Conservation (phyloP, 1,284 basidiomycete genomes). For the Caloboletus inedulis region DNA sequence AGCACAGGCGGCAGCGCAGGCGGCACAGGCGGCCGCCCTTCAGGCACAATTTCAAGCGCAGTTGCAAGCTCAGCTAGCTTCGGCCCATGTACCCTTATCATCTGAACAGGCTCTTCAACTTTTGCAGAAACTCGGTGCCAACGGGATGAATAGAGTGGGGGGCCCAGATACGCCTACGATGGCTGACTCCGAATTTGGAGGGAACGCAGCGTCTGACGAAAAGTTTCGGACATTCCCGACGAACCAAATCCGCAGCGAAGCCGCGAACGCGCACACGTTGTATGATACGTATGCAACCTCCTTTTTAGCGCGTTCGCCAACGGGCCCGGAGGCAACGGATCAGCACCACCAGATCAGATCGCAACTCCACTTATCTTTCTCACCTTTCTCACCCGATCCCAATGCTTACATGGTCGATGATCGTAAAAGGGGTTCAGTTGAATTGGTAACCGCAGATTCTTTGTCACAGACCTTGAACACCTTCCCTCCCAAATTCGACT, state of each 20-base stretch:
- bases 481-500: conserved; percentile 33
- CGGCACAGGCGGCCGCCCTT: conserved; percentile 68
- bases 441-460: conserved; percentile 28
- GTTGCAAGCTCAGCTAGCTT: conserved; percentile 38
- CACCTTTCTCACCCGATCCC: conserved; percentile 62
- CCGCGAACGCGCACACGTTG: conserved; percentile 14
- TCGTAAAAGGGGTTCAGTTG: conserved; percentile 33
- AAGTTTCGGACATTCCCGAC: conserved; percentile 28
- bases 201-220: conserved; percentile 28
- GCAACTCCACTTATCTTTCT: conserved; percentile 43
- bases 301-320: conserved; percentile 14
- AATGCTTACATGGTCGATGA: conserved; percentile 38
- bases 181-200: conserved; percentile 16
- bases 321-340: conserved; percentile 14
- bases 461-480: conserved; percentile 43
- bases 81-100: conserved; percentile 40
- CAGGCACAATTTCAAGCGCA: conserved; percentile 50
- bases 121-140: conserved; percentile 56
- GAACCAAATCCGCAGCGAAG: conserved; percentile 25
- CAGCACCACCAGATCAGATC: conserved; percentile 24
- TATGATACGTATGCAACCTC: conserved; percentile 23
- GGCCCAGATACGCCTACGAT: conserved; percentile 17
- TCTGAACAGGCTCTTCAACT: conserved; percentile 68
- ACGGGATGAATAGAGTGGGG: conserved; percentile 38
- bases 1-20: conserved; percentile 80